Evolutionary conservation across 2,329 filamentous ascomycete species (phyloP).

Genomic region (Helicocarpus griseus): DNA sequence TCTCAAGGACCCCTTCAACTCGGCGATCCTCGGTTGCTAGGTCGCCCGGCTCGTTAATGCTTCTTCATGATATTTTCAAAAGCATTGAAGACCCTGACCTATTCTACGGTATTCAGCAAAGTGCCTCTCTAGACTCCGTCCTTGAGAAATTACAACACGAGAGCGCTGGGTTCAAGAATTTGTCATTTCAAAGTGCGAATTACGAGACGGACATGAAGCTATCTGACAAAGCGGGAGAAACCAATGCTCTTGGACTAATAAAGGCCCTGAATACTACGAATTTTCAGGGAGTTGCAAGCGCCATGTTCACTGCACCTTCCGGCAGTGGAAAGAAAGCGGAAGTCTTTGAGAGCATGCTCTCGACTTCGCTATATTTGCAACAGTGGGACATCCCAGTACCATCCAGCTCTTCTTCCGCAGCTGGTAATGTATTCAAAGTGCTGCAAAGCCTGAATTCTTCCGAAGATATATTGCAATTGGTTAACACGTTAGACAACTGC

Average conservation of each 20-base stretch:
- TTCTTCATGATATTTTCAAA: conserved; percentile 75
- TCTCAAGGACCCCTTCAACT: conserved; percentile 48
- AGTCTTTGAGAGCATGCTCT: conserved; percentile 62
- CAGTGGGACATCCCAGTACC: conserved; percentile 86
- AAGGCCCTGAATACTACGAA: conserved; percentile 71
- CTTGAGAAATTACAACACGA: conserved; percentile 82
- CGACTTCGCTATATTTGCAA: conserved; percentile 70
- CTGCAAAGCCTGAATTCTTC: conserved; percentile 71
- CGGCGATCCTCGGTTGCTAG: conserved; percentile 56
- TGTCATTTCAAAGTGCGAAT: conserved; percentile 83
- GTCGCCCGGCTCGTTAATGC: conserved; percentile 49
- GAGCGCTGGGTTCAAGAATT: conserved; percentile 71
- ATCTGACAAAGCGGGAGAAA: conserved; percentile 43
- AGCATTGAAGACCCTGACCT: conserved; percentile 93
- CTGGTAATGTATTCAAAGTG: conserved; percentile 65
- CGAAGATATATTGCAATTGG: conserved; percentile 45
- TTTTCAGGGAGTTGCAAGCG: conserved; percentile 74
- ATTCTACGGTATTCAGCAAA: conserved; percentile 83
- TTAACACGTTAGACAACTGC: conserved; percentile 53
- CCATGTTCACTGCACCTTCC: conserved; percentile 57
- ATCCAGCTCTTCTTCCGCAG: conserved; percentile 49
- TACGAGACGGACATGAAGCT: conserved; percentile 74
- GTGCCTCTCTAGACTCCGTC: conserved; percentile 65
- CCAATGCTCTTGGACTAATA: conserved; percentile 61
- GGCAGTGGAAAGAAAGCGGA: conserved; percentile 38